A percentile compares a stretch with the other conserved stretches of the same genome.
These are phyloP conservation scores for Leccinum brunneo-olivaceum DNA, from an alignment of 1,284 basidiomycete genomes.

Conservation along the genomic window DNA sequence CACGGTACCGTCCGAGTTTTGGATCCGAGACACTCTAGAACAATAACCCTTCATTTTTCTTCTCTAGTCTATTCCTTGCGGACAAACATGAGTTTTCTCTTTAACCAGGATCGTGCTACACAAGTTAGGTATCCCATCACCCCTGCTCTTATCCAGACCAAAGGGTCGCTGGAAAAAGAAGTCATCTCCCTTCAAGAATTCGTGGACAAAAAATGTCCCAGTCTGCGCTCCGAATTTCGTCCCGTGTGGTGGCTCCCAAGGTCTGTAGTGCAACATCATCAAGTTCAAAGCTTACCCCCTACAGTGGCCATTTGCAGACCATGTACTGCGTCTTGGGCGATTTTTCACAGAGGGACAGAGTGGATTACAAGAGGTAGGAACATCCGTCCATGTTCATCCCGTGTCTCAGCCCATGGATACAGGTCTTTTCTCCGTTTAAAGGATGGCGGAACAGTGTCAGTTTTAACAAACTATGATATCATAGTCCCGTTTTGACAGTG, in stretches of 20 bases:
- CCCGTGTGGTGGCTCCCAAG: conserved; percentile 69
- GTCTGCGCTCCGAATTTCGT: conserved; percentile 46
- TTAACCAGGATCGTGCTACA: conserved; percentile 22
- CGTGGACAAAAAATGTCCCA: conserved; percentile 52
- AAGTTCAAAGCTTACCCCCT: conserved; percentile 8
- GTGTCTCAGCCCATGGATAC: conserved; percentile 6
- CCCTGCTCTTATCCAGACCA: conserved; percentile 35
- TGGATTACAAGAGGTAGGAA: conserved; percentile 57
- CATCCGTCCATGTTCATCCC: not conserved
- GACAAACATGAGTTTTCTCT: conserved; percentile 28
- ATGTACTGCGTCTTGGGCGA: conserved; percentile 63
- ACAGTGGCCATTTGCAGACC: conserved; percentile 69
- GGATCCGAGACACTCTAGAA: conserved; percentile 9
- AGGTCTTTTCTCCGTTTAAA: conserved; percentile 55
- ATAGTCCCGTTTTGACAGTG: not conserved
- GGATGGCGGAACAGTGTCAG: conserved; percentile 70
- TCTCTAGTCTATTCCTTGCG: no score
- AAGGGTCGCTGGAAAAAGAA: conserved; percentile 19
- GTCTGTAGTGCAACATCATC: conserved; percentile 32
- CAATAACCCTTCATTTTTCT: not conserved
- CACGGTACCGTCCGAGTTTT: not conserved
- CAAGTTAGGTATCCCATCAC: conserved; percentile 33
- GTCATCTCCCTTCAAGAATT: conserved; percentile 43
- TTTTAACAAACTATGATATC: conserved; percentile 10
- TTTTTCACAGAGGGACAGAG: conserved; percentile 67